Evolutionary conservation across 2,329 filamentous ascomycete genomes (phyloP), one percentile per base, ranked within the genome.

Genomic region (Fusarium devonianum): DNA sequence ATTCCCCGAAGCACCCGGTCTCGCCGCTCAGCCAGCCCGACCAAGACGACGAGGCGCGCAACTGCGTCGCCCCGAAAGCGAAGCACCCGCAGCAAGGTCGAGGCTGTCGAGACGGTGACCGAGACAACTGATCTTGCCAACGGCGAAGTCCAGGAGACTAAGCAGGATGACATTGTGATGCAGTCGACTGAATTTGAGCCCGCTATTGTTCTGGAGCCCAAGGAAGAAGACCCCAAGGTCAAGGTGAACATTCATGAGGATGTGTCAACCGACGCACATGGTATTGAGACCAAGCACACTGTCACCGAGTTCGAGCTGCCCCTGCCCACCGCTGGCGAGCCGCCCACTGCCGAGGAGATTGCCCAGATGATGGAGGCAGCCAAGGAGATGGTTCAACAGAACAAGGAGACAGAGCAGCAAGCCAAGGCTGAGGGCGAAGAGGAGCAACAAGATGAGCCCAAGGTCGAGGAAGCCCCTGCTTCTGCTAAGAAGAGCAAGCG

Each of bases 321-420:
- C 11, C 62, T 82, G 17, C 65, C 71, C 7, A 70, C 66, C 4
- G 79, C 84, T 8, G 82, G 81, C 42, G 84, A 90, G 53, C 79
- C 92, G 7, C 87, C 89, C 0, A 83, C 86, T 10, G 85, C 90
- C 0, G 88, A 92, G 57, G 89, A 94, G 64, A 87, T 92, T 1
- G 82, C 88, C 48, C 83, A 86, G 45, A 92, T 97, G 88, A 87
- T 97, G 50, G 86, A 86, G 19, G 86, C 90, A 65, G 94, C 94
- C 22, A 91, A 88, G 74, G 84, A 87, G 61, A 96, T 97, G 90
- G 92, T 97, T 5, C 82, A 88, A 55, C 85, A 86, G 52, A 82
- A 81, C 53, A 75, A 81, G 56, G 74, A 78, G 69, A 70, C 74
- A 7, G 68, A 69, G 7, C 23, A 32, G 5, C 75, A 72, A 57